Percentiles rank a stretch among this genome's conserved stretches.
Conservation (phyloP, 2,329 filamentous ascomycete genomes). For the Sphaerulina vaccinii region DNA sequence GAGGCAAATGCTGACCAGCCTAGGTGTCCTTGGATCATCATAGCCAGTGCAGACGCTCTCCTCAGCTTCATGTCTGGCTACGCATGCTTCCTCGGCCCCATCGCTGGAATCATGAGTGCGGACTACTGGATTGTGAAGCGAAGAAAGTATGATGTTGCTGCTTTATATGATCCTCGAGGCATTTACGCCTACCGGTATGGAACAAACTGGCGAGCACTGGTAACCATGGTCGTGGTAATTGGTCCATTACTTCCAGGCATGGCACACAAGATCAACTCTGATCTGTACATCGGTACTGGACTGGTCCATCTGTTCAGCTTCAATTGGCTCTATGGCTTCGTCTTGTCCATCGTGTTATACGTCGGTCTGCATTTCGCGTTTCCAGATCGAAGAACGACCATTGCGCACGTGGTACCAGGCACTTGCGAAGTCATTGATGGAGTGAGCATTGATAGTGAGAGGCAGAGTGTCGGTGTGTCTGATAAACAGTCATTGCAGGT, state of each 20-base stretch:
- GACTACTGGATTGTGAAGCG: slow-evolving; percentile 60
- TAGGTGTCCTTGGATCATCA: slow-evolving; percentile 56
- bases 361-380: slow-evolving; percentile 42
- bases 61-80: slow-evolving; percentile 51
- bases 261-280: slow-evolving; percentile 22
- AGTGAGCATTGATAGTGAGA: slow-evolving; percentile 11
- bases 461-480: slow-evolving; percentile 4
- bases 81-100: slow-evolving; percentile 62
- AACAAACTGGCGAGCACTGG: slow-evolving; percentile 59
- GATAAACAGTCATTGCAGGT: slow-evolving; percentile 10
- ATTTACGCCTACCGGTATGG: slow-evolving; percentile 53
- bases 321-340: slow-evolving; percentile 64
- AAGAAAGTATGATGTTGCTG: slow-evolving; percentile 50
- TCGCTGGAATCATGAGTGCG: slow-evolving; percentile 58
- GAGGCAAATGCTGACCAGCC: too few relatives aligned
- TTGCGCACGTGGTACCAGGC: slow-evolving; percentile 10
- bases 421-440: slow-evolving; percentile 6
- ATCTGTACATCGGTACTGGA: slow-evolving; percentile 12
- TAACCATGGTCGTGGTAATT: slow-evolving; percentile 57
- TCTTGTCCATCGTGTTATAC: slow-evolving; percentile 56
- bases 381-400: slow-evolving; percentile 8
- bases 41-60: slow-evolving; percentile 57
- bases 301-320: slow-evolving; percentile 45
- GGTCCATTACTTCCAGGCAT: slow-evolving; percentile 55
- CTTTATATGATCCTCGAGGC: slow-evolving; percentile 48